Conservation (phyloP, 345 rosid species). For the Eucalyptus brandiana region DNA sequence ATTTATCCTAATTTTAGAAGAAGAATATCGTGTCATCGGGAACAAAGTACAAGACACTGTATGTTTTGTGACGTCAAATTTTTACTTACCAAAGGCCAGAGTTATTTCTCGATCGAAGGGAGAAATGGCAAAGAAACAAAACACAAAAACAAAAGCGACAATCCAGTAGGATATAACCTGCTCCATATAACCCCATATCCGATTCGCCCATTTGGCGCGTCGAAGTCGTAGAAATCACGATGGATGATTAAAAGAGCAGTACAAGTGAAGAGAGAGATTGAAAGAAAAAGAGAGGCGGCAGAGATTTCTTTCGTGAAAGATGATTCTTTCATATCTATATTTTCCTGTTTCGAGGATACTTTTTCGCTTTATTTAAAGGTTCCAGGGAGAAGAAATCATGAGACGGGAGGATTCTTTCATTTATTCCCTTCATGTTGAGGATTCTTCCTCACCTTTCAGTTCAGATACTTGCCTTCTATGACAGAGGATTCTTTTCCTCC, state of each 20-base stretch:
- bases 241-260: not conserved
- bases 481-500: not conserved
- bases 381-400: not conserved
- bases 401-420: not conserved
- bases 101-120: not conserved
- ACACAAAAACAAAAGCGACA: too few relatives aligned
- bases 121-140: too few relatives aligned
- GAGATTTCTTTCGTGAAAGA: not conserved
- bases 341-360: not conserved
- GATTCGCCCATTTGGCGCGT: not conserved
- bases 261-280: not conserved
- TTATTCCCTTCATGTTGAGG: not conserved
- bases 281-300: not conserved
- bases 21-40: not conserved
- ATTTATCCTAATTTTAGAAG: not conserved
- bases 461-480: not conserved
- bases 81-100: not conserved
- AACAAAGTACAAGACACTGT: not conserved
- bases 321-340: accelerated
- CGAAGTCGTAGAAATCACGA: not conserved
- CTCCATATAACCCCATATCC: not conserved
- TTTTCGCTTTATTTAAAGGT: not conserved
- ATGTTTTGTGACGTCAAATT: not conserved
- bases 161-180: not conserved
- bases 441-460: not conserved